Percentiles rank a stretch among this genome's conserved stretches.
phyloP scores from a whole-genome alignment of 306 rosid genomes.

The Trifolium subterraneum region DNA sequence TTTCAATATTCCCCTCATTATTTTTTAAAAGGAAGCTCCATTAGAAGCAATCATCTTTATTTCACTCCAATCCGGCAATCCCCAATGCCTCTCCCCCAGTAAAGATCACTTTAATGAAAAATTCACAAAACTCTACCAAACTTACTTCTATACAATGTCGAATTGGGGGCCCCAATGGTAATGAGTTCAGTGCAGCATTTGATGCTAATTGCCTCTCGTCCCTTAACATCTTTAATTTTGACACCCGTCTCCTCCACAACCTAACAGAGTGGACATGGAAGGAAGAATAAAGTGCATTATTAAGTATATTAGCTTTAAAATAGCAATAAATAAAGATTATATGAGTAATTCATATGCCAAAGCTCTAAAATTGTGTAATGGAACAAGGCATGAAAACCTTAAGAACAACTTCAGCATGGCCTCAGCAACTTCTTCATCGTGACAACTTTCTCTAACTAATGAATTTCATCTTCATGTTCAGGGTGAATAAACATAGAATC shows the following conservation, averaged over 20 bases:
- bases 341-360: constrained; percentile 26
- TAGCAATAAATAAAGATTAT: constrained; percentile 6
- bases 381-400: constrained; percentile 61
- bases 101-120: constrained; percentile 28
- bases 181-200: constrained; percentile 71
- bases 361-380: constrained; percentile 22
- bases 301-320: constrained; percentile 29
- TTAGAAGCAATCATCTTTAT: constrained; percentile 27
- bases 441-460: constrained; percentile 47
- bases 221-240: constrained; percentile 66
- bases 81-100: background rate
- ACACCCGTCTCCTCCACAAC: constrained; percentile 80
- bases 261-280: constrained; percentile 50
- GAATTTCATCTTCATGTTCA: constrained; percentile 52
- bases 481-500: constrained; percentile 48
- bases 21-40: constrained; percentile 24
- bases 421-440: constrained; percentile 64
- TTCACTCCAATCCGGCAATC: constrained; percentile 19
- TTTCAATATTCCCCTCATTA: background rate
- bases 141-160: constrained; percentile 68
- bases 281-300: constrained; percentile 28
- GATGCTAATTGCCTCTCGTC: constrained; percentile 78
- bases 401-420: constrained; percentile 82
- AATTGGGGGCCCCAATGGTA: constrained; percentile 81
- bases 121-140: constrained; percentile 33